Base-by-base conservation (phyloP, 331 rosid species). In the Acacia pycnantha region DNA sequence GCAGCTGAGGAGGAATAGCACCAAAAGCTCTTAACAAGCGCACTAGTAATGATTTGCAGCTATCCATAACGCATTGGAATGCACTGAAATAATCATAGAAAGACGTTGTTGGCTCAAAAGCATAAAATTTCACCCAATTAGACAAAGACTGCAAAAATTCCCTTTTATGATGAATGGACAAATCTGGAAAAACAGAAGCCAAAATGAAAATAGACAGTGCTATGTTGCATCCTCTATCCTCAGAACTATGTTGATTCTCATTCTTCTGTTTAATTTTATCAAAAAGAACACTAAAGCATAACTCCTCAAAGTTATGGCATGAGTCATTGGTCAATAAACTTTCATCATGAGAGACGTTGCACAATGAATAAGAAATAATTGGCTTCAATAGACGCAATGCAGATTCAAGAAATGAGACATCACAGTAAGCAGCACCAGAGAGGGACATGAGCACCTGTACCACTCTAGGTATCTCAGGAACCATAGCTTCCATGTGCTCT, bases 401-500 rank as follows among this genome's bases (percentile, higher is more conserved):
- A 79, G 98, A 90, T 29, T 93, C 92, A 73, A 94, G 94, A 91
- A 94, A 93, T 68, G 93, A 87, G 41, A 94, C 97, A 21, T 94
- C 98, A 67, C 98, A 94, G 88, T 91, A 93, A 44, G 89, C 61
- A 56, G 97, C 80, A 81, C 92, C 71, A 78, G 97, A 92, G 77
- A 94, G 97, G 78, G 97, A 93, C 77, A 88, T 82, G 33, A 94
- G 91, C 70, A 94, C 93, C 81, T 94, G 93, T 84, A 91, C 94
- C 76, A 93, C 84, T 74, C 90, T 89, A 46, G 98, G 97, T 73
- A 91, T 88, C 88, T 94, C 98, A 21, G 97, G 98, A 74, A 90
- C 86, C 92, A 93, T 87, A 26, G 94, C 92, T 79, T 94, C 97
- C 97, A 94, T 94, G 88, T 94, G 97, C 89, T 94, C 97, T 27